phyloP scores from a whole-genome alignment of 352 stramenopile species.

The Phytophthora brassicae region DNA sequence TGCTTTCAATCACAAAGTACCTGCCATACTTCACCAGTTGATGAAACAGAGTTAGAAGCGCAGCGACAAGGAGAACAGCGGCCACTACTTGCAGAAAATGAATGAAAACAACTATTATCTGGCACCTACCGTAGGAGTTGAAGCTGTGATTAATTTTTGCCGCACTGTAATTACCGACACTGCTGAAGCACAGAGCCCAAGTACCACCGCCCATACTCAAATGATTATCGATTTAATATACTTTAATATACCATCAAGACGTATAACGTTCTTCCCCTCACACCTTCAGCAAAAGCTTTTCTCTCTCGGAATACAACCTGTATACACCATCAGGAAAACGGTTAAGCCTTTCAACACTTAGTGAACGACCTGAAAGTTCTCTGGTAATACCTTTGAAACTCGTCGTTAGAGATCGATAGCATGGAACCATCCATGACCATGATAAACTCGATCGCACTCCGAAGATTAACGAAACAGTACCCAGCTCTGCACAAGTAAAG shows the following conservation, averaged over 20 bases:
- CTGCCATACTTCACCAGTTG: slow-evolving; percentile 9
- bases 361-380: background rate
- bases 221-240: slow-evolving; percentile 10
- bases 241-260: no score
- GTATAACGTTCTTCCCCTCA: slow-evolving; percentile 2
- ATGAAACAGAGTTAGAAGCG: slow-evolving; percentile 19
- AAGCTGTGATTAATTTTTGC: no score
- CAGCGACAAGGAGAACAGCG: slow-evolving; percentile 22
- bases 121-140: no score
- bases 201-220: background rate
- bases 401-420: slow-evolving; percentile 75
- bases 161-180: no score
- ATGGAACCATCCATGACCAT: slow-evolving; percentile 82
- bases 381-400: slow-evolving; percentile 75
- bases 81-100: slow-evolving; percentile 17
- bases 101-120: background rate
- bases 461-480: slow-evolving; percentile 92
- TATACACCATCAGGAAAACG: no score
- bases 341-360: no score
- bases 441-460: slow-evolving; percentile 91
- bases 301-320: slow-evolving; percentile 44
- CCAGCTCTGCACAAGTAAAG: slow-evolving; percentile 51
- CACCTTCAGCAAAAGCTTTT: slow-evolving; percentile 30
- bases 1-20: slow-evolving; percentile 34
- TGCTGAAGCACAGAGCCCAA: background rate